Base-by-base conservation (phyloP, 2,329 filamentous ascomycete genomes). In the Sporothrix luriei region DNA sequence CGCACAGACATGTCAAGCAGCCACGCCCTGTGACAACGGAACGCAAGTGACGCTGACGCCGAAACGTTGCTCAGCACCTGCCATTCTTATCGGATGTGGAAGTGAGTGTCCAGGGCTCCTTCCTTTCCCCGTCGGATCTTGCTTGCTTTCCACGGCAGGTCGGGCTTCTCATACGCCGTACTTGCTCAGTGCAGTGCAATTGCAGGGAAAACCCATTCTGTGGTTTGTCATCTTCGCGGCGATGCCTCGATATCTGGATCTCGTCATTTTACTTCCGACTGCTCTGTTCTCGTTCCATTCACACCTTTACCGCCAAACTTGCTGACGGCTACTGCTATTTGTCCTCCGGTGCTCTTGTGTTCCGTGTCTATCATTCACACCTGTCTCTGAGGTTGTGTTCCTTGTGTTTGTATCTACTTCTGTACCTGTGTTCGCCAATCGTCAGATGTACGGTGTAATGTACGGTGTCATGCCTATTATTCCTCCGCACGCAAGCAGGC, bases 401-500 rank as follows among this genome's bases (percentile, higher is more conserved):
- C n/a, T n/a, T n/a, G n/a, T n/a, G n/a, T n/a, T 14, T 43, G 40
- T 14, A 43, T 4, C 29, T 26, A 21, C 29, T 29, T 16, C 21
- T 62, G 38, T 46, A 13, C 9, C 10, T 46, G 11, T 62, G 57
- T 62, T 46, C 38, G 46, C 57, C 21, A 13, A 43, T 46, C 38
- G 57, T 26, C 38, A 62, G 38, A 46, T 33, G 57, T 26, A 43
- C 57, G 16, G 2, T 19, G 2, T n/a, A n/a, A 46, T 33, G 57
- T 26, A 43, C 57, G 16, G 2, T 19, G 2, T n/a, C 57, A 61
- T 46, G 57, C 11, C 38, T 46, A n/a, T 59, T 19, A 46, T 26
- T 46, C 57, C 57, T 46, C 57, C 57, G 57, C 26, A 46, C 57
- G 57, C 38, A 62, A 62, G 57, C n/a, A 19, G 40, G 6, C 46